Conservation (phyloP, 2,329 filamentous ascomycete species). For the Penicillium nordicum region DNA sequence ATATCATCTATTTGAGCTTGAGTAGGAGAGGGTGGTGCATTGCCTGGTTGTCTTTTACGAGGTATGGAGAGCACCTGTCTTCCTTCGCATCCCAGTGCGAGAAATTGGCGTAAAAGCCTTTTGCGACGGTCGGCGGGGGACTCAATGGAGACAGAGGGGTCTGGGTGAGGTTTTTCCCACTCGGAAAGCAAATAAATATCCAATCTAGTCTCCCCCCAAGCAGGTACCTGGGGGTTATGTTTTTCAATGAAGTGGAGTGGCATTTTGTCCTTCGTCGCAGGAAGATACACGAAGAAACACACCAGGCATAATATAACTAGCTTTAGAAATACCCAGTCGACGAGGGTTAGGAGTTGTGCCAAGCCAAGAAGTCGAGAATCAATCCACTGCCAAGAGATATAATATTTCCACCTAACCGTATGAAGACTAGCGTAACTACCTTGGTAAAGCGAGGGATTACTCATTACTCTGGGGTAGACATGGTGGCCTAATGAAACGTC, state of each 20-base stretch:
- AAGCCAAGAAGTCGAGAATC: no score
- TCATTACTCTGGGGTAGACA: no score
- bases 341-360: no score
- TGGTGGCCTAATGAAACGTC: no score
- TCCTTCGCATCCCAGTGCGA: not conserved
- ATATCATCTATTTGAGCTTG: slow-evolving; percentile 8
- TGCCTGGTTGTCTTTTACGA: not conserved
- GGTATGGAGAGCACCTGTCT: not conserved
- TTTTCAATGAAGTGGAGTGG: not conserved
- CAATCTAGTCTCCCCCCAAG: not conserved
- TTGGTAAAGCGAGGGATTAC: no score
- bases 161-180: not conserved
- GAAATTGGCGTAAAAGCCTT: not conserved
- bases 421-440: no score
- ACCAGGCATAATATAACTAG: not conserved
- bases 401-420: no score
- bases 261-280: not conserved
- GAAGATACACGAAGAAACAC: not conserved
- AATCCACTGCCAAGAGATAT: no score
- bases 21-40: slow-evolving; percentile 1
- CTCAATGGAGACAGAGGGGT: not conserved
- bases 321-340: no score
- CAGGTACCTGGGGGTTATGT: not conserved
- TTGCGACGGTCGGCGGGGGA: not conserved
- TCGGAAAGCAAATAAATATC: not conserved